Percentiles rank a stretch among this genome's conserved stretches.
These are phyloP conservation scores for Eucalyptus melliodora DNA, from an alignment of 345 rosid species.

Conservation along the genomic window DNA sequence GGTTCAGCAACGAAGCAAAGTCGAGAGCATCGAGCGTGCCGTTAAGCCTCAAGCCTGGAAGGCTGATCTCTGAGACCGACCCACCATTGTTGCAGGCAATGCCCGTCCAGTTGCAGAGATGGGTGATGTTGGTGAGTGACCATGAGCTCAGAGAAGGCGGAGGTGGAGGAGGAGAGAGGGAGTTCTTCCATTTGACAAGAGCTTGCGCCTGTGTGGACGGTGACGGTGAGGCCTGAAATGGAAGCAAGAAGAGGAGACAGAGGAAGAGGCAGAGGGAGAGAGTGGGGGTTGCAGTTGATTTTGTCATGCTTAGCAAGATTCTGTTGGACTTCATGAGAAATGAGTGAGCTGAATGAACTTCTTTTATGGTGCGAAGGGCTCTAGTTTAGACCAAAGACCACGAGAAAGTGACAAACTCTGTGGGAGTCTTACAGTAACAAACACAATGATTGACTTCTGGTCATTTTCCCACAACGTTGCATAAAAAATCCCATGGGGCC, in stretches of 20 bases:
- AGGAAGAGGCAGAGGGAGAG: not conserved
- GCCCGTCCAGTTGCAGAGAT: conserved; percentile 56
- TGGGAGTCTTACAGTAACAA: no score
- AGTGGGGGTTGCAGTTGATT: not conserved
- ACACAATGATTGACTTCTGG: not conserved
- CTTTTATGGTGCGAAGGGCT: not conserved
- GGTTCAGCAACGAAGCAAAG: conserved; percentile 30
- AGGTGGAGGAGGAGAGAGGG: not conserved
- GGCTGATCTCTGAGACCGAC: conserved; percentile 15
- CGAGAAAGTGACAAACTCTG: not conserved
- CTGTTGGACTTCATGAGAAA: no score
- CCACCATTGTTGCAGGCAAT: conserved; percentile 17
- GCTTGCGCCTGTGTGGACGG: conserved; percentile 44
- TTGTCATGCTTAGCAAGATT: no score
- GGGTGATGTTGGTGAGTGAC: conserved; percentile 31
- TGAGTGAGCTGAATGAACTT: no score
- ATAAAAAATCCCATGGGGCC: no score
- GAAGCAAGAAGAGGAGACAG: conserved; percentile 4
- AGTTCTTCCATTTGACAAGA: conserved; percentile 42
- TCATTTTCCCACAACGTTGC: not conserved
- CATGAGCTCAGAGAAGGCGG: conserved; percentile 35
- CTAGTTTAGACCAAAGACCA: not conserved
- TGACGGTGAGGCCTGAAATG: conserved; percentile 7
- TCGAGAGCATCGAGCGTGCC: conserved; percentile 28
- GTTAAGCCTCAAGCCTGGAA: conserved; percentile 9